Evolutionary conservation across 441 rosid species (phyloP).

Genomic region (Croton setiger): DNA sequence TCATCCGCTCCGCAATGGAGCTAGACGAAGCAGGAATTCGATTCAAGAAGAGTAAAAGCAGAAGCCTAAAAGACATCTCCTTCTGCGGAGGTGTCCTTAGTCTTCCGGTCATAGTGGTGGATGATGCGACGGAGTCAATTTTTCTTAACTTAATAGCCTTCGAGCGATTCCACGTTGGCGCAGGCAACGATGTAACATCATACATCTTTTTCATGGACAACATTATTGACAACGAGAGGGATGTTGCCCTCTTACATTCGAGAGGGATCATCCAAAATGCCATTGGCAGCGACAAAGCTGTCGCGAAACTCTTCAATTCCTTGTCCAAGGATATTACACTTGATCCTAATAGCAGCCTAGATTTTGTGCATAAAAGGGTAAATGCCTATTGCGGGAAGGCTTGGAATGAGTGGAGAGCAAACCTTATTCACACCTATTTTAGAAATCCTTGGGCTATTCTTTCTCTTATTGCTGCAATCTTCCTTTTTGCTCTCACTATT

Average conservation of each 20-base stretch:
- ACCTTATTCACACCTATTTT: constrained; percentile 36
- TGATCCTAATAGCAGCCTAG: constrained; percentile 30
- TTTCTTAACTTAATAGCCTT: constrained; percentile 46
- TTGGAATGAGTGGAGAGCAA: constrained; percentile 43
- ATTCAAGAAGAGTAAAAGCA: constrained; percentile 29
- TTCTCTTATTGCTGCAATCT: constrained; percentile 30
- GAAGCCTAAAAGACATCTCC: constrained; percentile 41
- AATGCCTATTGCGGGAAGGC: constrained; percentile 32
- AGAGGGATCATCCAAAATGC: constrained; percentile 40
- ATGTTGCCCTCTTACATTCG: constrained; percentile 39
- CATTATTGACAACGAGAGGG: constrained; percentile 36
- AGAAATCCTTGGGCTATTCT: constrained; percentile 42
- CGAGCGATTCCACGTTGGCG: constrained; percentile 43
- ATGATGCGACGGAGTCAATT: constrained; percentile 38
- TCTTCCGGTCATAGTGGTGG: constrained; percentile 35
- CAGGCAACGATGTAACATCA: constrained; percentile 41
- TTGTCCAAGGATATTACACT: constrained; percentile 31
- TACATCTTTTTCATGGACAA: constrained; percentile 43
- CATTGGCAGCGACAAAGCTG: constrained; percentile 41
- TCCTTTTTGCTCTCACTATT: constrained; percentile 44
- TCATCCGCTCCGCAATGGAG: constrained; percentile 38
- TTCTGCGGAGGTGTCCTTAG: constrained; percentile 32
- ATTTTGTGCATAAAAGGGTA: constrained; percentile 24
- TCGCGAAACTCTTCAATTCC: constrained; percentile 42
- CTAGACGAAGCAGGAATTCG: constrained; percentile 40